Base-by-base conservation (phyloP, 2,329 filamentous ascomycete genomes). In the Aspergillus fijiensis region DNA sequence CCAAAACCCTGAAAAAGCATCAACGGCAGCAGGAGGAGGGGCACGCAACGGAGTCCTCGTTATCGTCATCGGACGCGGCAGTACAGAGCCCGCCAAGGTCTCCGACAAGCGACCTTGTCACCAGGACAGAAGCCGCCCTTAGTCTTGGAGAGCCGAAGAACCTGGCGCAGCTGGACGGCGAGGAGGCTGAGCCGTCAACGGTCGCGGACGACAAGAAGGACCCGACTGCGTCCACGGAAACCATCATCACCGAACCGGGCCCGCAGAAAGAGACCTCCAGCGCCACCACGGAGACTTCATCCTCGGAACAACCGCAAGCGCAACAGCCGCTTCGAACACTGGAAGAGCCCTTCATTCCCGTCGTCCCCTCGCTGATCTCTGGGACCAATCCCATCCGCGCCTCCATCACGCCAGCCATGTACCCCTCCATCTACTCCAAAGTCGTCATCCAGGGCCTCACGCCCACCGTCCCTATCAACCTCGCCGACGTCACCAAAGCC, bases 341-440 rank as follows among this genome's bases (percentile, higher is more conserved):
- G 57, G 68, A 72, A 62, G 69, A 86, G 10, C 82, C 89, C 11
- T 77, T 93, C 29, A 74, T 96, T 3, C 93, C 93, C 0, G 76
- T 96, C 53, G 86, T 89, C 0, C 84, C 86, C 5, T 89, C 90
- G 0, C 79, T 96, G 5, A 81, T 97, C 5, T 89, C 92, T 5
- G 79, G 85, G 1, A 82, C 84, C 51, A 93, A 96, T 70, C 84
- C 88, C 0, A 87, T 96, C 74, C 89, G 93, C 58, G 84, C 87
- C 31, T 89, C 87, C 33, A 95, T 97, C 68, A 88, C 82, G 0
- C 86, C 90, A 0, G 78, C 84, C 16, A 84, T 89, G 58, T 96
- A 97, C 75, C 80, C 87, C 0, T 90, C 89, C 51, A 91, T 98
- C 59, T 97, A 96, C 80, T 89, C 90, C 72, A 96, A 96, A 77